These are phyloP conservation scores for Boletus reticuloceps DNA, from an alignment of 768 basidiomycete genomes.

Conservation along the genomic window DNA sequence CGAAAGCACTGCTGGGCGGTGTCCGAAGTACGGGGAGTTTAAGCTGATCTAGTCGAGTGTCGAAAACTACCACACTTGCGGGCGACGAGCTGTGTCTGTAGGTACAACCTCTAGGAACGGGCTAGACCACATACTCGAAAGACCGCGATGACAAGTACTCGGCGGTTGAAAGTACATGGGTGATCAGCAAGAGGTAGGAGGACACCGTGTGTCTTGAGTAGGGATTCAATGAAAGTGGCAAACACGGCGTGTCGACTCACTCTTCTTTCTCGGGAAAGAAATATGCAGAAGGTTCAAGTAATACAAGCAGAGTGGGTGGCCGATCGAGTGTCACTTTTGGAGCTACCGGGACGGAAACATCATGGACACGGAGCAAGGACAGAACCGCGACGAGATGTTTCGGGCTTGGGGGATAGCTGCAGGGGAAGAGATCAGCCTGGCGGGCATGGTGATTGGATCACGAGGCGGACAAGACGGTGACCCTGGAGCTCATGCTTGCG, in stretches of 20 bases:
- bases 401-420: constrained; percentile 63
- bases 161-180: constrained; percentile 43
- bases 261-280: constrained; percentile 34
- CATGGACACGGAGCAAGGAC: constrained; percentile 42
- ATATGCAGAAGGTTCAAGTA: constrained; percentile 61
- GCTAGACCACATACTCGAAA: constrained; percentile 18
- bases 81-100: constrained; percentile 15
- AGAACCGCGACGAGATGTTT: constrained; percentile 54
- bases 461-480: constrained; percentile 54
- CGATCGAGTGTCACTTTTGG: constrained; percentile 35
- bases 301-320: constrained; percentile 51
- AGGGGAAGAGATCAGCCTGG: constrained; percentile 7
- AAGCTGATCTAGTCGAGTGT: constrained; percentile 52
- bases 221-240: background rate
- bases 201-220: constrained; percentile 37
- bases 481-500: constrained; percentile 38
- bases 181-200: constrained; percentile 51
- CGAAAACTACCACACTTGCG: constrained; percentile 53
- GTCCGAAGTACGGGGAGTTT: constrained; percentile 46
- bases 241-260: constrained; percentile 13
- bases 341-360: constrained; percentile 22
- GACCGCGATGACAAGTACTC: constrained; percentile 33
- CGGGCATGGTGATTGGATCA: constrained; percentile 1
- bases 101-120: background rate
- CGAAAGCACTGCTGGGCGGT: constrained; percentile 12